Percentiles rank a stretch among this genome's conserved stretches.
These are phyloP conservation scores for Aureoboletus auriporus DNA, from an alignment of 768 basidiomycete species.

Conservation along the genomic window DNA sequence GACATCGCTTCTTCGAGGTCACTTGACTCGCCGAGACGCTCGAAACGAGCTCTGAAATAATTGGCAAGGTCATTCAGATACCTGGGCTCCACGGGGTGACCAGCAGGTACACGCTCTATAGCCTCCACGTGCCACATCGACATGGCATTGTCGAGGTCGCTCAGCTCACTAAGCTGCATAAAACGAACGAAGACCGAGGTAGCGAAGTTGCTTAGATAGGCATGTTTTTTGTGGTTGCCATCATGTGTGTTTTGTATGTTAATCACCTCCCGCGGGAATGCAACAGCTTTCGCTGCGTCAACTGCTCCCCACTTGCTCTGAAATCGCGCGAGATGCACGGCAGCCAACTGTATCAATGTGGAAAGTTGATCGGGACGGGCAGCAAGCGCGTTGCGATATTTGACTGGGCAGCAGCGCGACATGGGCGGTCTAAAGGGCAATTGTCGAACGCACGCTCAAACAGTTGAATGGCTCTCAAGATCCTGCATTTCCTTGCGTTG, in stretches of 20 bases:
- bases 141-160: neutral
- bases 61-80: neutral
- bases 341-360: neutral
- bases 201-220: neutral
- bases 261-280: neutral
- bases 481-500: neutral
- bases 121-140: neutral
- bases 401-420: conserved; percentile 1
- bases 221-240: neutral
- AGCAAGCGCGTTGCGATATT: neutral
- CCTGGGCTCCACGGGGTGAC: neutral
- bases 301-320: neutral
- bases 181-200: neutral
- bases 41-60: neutral
- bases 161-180: neutral
- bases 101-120: neutral
- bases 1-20: conserved; percentile 1
- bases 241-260: neutral
- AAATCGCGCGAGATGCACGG: neutral
- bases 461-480: neutral
- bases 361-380: conserved; percentile 1
- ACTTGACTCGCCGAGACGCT: neutral
- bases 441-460: neutral
- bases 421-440: conserved; percentile 3
- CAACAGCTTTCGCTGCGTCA: neutral